Evolutionary conservation across 2,329 filamentous ascomycete species (phyloP).

Genomic region (Aspergillus thermomutatus): DNA sequence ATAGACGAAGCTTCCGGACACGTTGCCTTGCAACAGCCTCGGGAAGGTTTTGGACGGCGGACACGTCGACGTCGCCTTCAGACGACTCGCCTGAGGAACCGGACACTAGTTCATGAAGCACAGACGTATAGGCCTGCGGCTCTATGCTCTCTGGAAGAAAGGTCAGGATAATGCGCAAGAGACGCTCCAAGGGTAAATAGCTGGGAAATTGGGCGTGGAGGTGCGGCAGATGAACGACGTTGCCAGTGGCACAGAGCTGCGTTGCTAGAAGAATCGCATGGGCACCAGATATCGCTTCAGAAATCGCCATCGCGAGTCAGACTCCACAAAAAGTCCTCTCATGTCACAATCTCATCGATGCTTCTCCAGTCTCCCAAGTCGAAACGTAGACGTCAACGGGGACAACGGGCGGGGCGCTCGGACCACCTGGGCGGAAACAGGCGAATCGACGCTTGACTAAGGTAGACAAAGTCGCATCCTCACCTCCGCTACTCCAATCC

Average conservation of each 20-base stretch:
- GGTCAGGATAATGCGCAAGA: constrained; percentile 59
- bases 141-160: constrained; percentile 59
- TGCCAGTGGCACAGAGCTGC: constrained; percentile 53
- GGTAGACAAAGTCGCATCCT: constrained; percentile 31
- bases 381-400: constrained; percentile 21
- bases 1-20: constrained; percentile 50
- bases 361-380: constrained; percentile 8
- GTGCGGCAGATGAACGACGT: constrained; percentile 51
- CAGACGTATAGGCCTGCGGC: constrained; percentile 48
- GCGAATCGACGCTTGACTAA: constrained; percentile 14
- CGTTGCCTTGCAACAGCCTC: constrained; percentile 50
- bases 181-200: constrained; percentile 49
- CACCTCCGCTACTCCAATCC: constrained; percentile 23
- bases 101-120: constrained; percentile 47
- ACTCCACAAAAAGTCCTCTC: background rate
- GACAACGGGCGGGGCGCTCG: constrained; percentile 23
- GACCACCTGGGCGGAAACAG: constrained; percentile 25
- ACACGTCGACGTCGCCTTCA: constrained; percentile 42
- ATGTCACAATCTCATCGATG: constrained; percentile 1
- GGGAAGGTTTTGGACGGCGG: constrained; percentile 48
- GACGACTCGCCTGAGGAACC: constrained; percentile 21
- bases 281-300: constrained; percentile 47
- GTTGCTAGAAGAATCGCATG: constrained; percentile 59
- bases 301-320: constrained; percentile 33
- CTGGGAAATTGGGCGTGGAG: constrained; percentile 49